Conservation (phyloP, 805 yeast genomes). For the Zygotorulaspora sp. region DNA sequence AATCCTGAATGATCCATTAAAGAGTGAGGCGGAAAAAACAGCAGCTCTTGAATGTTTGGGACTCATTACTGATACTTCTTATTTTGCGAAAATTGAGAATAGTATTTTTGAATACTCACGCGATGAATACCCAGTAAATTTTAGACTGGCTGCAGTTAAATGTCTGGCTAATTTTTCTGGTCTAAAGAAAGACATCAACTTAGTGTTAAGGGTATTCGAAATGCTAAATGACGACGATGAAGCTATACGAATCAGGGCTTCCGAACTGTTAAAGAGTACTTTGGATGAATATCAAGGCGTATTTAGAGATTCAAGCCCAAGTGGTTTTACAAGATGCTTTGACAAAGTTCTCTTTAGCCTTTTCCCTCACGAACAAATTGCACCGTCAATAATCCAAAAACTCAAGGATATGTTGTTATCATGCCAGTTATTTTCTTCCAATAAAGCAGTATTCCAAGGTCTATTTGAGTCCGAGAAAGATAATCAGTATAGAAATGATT, state of each 20-base stretch:
- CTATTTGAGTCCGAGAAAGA: slow-evolving; percentile 65
- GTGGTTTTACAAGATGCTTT: slow-evolving; percentile 32
- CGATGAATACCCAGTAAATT: slow-evolving; percentile 25
- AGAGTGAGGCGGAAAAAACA: slow-evolving; percentile 45
- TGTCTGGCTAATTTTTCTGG: slow-evolving; percentile 19
- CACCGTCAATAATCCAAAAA: slow-evolving; percentile 2
- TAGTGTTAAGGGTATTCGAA: slow-evolving; percentile 32
- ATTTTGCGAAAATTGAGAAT: slow-evolving; percentile 9
- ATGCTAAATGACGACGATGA: slow-evolving; percentile 64
- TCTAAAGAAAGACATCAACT: slow-evolving; percentile 3
- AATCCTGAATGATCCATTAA: slow-evolving; percentile 28
- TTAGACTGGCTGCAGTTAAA: slow-evolving; percentile 26
- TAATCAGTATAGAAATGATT: slow-evolving; percentile 58
- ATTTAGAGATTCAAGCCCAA: slow-evolving; percentile 28
- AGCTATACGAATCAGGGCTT: slow-evolving; percentile 47
- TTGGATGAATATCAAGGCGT: slow-evolving; percentile 21
- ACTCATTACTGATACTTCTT: slow-evolving; percentile 32
- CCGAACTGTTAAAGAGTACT: slow-evolving; percentile 38
- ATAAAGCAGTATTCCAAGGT: slow-evolving; percentile 29
- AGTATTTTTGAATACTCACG: slow-evolving; percentile 9
- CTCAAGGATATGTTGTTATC: slow-evolving; percentile 17
- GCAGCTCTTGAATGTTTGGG: slow-evolving; percentile 53
- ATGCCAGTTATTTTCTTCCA: slow-evolving; percentile 17
- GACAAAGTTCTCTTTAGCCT: slow-evolving; percentile 7
- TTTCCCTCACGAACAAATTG: slow-evolving; percentile 5